These are phyloP conservation scores for Apostasia ramifera DNA, from an alignment of 106 monocot genomes.

Conservation along the genomic window DNA sequence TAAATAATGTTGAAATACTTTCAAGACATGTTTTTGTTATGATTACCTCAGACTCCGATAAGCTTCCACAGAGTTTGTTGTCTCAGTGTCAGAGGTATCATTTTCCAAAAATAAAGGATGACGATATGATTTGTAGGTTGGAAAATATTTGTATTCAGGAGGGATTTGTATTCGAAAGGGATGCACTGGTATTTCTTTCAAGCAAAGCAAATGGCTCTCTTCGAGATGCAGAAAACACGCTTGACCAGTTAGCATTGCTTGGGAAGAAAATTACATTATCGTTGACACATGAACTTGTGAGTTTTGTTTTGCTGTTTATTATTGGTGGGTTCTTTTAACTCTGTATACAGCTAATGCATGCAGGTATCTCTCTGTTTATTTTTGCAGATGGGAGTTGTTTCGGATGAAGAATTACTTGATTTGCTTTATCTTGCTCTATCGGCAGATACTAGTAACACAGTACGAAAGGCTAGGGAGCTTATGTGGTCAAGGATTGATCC, in stretches of 20 bases:
- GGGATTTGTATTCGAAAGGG: constrained; percentile 61
- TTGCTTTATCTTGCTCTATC: constrained; percentile 84
- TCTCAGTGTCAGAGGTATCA: constrained; percentile 80
- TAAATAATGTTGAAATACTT: constrained; percentile 51
- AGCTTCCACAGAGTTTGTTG: constrained; percentile 43
- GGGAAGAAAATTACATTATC: constrained; percentile 81
- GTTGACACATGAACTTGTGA: constrained; percentile 87
- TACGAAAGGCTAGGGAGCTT: constrained; percentile 81
- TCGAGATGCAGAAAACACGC: constrained; percentile 83
- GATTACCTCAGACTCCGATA: constrained; percentile 74
- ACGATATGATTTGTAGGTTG: constrained; percentile 53
- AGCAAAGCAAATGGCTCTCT: constrained; percentile 77
- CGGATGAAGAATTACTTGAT: constrained; percentile 85
- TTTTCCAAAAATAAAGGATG: constrained; percentile 75
- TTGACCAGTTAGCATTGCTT: constrained; percentile 88
- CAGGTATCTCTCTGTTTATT: not conserved
- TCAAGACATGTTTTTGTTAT: constrained; percentile 63
- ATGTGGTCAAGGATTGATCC: constrained; percentile 90
- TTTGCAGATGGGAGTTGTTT: constrained; percentile 80
- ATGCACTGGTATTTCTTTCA: constrained; percentile 69
- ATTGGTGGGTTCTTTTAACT: not conserved
- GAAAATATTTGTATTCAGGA: constrained; percentile 76
- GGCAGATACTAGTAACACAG: constrained; percentile 82
- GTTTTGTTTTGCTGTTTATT: constrained; percentile 6
- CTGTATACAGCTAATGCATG: not conserved